Conservation (phyloP, 371 early-diverging fungal genomes). For the Mucor velutinosus region DNA sequence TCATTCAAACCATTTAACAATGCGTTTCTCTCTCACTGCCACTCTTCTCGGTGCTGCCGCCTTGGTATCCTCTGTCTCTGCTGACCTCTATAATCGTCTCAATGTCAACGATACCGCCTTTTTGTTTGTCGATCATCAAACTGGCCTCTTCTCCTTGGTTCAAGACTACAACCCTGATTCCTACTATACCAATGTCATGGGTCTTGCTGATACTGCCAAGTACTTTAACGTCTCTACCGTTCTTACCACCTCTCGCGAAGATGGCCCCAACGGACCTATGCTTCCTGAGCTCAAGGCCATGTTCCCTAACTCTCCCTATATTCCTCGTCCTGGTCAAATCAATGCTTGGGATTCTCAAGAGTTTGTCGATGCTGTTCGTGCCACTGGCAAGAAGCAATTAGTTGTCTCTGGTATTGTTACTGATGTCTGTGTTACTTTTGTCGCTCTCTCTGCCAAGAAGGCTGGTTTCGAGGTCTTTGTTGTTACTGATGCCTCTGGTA, state of each 20-base stretch:
- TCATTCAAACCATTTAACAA: neutral
- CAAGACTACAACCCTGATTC: constrained; percentile 23
- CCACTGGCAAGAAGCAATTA: constrained; percentile 34
- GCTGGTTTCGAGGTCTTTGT: constrained; percentile 32
- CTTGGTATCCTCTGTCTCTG: constrained; percentile 12
- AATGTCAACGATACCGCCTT: constrained; percentile 22
- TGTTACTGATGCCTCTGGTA: constrained; percentile 34
- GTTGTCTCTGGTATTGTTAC: constrained; percentile 34
- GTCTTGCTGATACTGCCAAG: constrained; percentile 30
- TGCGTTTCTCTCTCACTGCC: constrained; percentile 23
- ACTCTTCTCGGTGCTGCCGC: constrained; percentile 19
- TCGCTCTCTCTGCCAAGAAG: constrained; percentile 29
- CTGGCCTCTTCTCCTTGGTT: constrained; percentile 25
- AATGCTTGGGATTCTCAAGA: constrained; percentile 32
- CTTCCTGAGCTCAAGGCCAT: constrained; percentile 24
- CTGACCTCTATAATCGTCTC: constrained; percentile 26
- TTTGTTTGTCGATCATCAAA: constrained; percentile 34
- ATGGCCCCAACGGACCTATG: constrained; percentile 31
- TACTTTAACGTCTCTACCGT: constrained; percentile 23
- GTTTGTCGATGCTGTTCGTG: constrained; percentile 29
- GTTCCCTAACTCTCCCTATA: constrained; percentile 28
- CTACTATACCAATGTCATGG: constrained; percentile 28
- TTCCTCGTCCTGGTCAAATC: constrained; percentile 34
- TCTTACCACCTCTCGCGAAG: constrained; percentile 31
- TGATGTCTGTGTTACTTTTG: constrained; percentile 33